phyloP scores from a whole-genome alignment of 2,329 filamentous ascomycete genomes.

The Pleomassaria siparia region DNA sequence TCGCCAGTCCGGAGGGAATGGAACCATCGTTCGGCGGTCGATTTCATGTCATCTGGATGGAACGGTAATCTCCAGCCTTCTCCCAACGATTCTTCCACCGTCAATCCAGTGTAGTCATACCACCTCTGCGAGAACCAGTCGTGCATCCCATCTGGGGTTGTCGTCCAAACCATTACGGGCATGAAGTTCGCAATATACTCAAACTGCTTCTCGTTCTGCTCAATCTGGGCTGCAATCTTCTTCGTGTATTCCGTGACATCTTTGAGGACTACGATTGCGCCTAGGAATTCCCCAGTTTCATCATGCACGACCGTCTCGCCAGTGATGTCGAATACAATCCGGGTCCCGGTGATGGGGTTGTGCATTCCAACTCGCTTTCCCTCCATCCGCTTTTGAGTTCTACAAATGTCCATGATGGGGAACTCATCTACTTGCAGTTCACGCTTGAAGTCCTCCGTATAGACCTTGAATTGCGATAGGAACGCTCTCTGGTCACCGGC shows the following conservation, averaged over 20 bases:
- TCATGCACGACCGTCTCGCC: slow-evolving; percentile 70
- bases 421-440: slow-evolving; percentile 61
- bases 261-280: slow-evolving; percentile 70
- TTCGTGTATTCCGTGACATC: slow-evolving; percentile 72
- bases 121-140: slow-evolving; percentile 79
- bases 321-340: slow-evolving; percentile 63
- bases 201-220: slow-evolving; percentile 73
- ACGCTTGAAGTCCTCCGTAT: slow-evolving; percentile 66
- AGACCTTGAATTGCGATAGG: slow-evolving; percentile 62
- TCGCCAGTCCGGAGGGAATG: slow-evolving; percentile 65
- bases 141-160: slow-evolving; percentile 63
- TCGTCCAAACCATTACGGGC: slow-evolving; percentile 67
- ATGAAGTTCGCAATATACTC: slow-evolving; percentile 71
- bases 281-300: slow-evolving; percentile 69
- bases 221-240: slow-evolving; percentile 68
- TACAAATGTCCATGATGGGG: slow-evolving; percentile 66
- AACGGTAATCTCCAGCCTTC: slow-evolving; percentile 64
- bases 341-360: slow-evolving; percentile 55
- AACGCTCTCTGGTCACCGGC: slow-evolving; percentile 52
- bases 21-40: slow-evolving; percentile 60
- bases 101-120: slow-evolving; percentile 74
- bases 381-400: slow-evolving; percentile 61
- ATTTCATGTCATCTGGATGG: slow-evolving; percentile 68
- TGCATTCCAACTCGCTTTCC: slow-evolving; percentile 63
- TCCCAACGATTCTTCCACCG: slow-evolving; percentile 63